phyloP scores from a whole-genome alignment of 2,329 filamentous ascomycete genomes.

The Balansia obtecta region DNA sequence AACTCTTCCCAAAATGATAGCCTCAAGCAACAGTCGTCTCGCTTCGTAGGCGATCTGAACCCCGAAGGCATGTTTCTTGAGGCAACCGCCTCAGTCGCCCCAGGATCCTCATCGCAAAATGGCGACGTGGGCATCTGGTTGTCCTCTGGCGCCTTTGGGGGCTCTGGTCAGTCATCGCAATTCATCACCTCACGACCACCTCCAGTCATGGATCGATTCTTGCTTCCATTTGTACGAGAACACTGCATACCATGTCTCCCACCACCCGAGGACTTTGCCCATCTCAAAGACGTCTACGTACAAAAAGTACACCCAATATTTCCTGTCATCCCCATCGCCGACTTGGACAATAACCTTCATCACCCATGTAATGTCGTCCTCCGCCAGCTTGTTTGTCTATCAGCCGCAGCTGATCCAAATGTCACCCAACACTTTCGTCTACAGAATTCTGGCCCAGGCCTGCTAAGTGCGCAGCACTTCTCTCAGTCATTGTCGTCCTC shows the following conservation, averaged over 20 bases:
- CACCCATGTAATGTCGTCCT: constrained; percentile 30
- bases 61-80: constrained; percentile 48
- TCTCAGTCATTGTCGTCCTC: constrained; percentile 35
- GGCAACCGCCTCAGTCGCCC: constrained; percentile 27
- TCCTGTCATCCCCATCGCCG: constrained; percentile 32
- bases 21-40: constrained; percentile 18
- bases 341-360: constrained; percentile 18
- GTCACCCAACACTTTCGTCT: constrained; percentile 33
- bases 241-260: constrained; percentile 37
- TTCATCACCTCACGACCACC: constrained; percentile 26
- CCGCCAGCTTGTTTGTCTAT: constrained; percentile 41
- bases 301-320: constrained; percentile 43
- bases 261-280: constrained; percentile 31
- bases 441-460: constrained; percentile 21
- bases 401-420: constrained; percentile 37
- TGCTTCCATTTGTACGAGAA: constrained; percentile 30
- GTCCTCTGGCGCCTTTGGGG: constrained; percentile 16
- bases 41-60: constrained; percentile 47
- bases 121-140: constrained; percentile 47
- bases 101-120: constrained; percentile 28
- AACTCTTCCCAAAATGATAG: neutral
- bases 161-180: constrained; percentile 19
- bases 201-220: constrained; percentile 26
- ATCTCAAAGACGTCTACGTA: constrained; percentile 33
- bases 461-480: constrained; percentile 34